phyloP scores from a whole-genome alignment of 306 rosid genomes.

The Geum urbanum region DNA sequence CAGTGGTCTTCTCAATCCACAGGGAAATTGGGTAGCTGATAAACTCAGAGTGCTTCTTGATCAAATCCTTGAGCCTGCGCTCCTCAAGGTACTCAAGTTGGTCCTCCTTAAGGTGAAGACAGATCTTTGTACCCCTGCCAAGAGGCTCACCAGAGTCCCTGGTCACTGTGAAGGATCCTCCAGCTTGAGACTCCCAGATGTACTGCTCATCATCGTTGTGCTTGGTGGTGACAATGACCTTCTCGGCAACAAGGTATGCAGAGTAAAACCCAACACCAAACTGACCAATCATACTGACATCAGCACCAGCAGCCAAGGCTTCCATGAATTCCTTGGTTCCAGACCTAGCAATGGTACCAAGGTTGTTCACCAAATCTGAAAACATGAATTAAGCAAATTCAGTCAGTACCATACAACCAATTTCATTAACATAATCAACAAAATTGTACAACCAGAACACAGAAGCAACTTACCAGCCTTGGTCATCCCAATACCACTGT shows the following conservation, averaged over 20 bases:
- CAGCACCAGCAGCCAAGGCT: slow-evolving; percentile 97
- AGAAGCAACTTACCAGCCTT: slow-evolving; percentile 66
- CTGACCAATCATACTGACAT: slow-evolving; percentile 97
- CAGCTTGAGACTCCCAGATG: slow-evolving; percentile 96
- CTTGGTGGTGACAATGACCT: slow-evolving; percentile 78
- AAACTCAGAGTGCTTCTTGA: slow-evolving; percentile 93
- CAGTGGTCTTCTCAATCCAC: slow-evolving; percentile 85
- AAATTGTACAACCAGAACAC: too few species aligned
- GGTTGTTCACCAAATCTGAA: slow-evolving; percentile 89
- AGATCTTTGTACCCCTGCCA: slow-evolving; percentile 87
- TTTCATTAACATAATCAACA: not conserved
- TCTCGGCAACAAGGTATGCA: slow-evolving; percentile 83
- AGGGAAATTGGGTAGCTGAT: slow-evolving; percentile 96
- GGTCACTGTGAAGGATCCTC: slow-evolving; percentile 89
- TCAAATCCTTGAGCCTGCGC: slow-evolving; percentile 76
- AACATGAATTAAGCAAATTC: not conserved
- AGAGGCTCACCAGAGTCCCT: slow-evolving; percentile 78
- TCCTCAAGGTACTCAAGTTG: slow-evolving; percentile 95
- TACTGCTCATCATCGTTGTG: slow-evolving; percentile 97
- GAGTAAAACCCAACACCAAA: slow-evolving; percentile 99
- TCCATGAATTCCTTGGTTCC: slow-evolving; percentile 99
- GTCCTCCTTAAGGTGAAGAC: slow-evolving; percentile 78
- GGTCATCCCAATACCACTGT: slow-evolving; percentile 96
- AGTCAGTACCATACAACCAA: not conserved
- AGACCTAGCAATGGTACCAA: slow-evolving; percentile 96